These are phyloP conservation scores for Balamuthia mandrillaris DNA, from an alignment of 208 protist species.

Conservation along the genomic window DNA sequence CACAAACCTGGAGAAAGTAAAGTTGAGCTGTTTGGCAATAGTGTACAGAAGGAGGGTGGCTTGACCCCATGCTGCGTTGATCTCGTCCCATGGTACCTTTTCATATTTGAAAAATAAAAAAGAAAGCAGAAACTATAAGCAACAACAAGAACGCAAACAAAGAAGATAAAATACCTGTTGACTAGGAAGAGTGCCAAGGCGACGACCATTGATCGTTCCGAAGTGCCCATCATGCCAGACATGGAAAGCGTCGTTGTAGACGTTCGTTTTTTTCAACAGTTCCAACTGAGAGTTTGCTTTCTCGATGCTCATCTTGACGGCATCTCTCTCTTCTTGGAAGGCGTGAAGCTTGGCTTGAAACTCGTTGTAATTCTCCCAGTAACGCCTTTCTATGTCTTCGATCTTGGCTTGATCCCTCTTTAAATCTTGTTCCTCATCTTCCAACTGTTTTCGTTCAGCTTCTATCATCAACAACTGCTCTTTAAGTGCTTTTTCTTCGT, in stretches of 20 bases:
- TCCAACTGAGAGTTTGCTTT: constrained; percentile 9
- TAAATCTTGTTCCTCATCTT: background rate
- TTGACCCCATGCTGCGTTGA: constrained; percentile 78
- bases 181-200: constrained; percentile 65
- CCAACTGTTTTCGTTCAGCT: background rate
- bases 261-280: constrained; percentile 67
- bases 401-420: background rate
- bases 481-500: background rate
- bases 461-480: background rate
- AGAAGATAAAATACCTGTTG: constrained; percentile 31
- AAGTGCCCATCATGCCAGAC: constrained; percentile 76
- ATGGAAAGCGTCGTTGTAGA: constrained; percentile 78
- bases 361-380: constrained; percentile 43
- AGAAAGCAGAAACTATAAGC: background rate
- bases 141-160: background rate
- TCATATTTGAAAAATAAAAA: background rate
- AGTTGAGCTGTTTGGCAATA: constrained; percentile 55
- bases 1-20: constrained; percentile 53
- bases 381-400: background rate
- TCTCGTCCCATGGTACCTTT: constrained; percentile 74
- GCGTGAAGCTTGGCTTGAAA: constrained; percentile 19
- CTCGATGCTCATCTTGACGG: background rate
- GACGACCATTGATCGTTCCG: constrained; percentile 77
- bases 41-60: constrained; percentile 64
- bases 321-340: constrained; percentile 18